Base-by-base conservation (phyloP, 139 green algal species). In the Tetraselmis chui region DNA sequence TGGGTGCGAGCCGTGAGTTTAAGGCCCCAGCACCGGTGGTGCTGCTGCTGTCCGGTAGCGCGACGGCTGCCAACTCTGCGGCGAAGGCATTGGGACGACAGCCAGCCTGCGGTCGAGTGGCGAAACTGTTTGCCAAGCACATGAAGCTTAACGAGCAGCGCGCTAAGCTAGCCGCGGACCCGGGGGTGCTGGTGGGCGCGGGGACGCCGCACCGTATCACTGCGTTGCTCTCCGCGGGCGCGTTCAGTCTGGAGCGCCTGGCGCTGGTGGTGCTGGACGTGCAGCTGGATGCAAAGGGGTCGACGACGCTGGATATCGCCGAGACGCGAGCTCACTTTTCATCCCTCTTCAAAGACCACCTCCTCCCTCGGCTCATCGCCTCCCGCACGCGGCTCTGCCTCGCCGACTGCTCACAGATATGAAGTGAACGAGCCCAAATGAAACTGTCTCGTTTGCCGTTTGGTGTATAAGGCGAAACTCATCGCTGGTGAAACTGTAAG, bases 61-160 rank as follows among this genome's bases (percentile, higher is more conserved):
- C 45, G 45, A 18, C 18, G 45, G 45, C 11, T 18, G 5, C 11
- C 45, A 67, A 67, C 45, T 25, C 5, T 18, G 45, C 45, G 11
- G 45, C 45, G 11, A 67, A 67, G 45, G 45, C 45, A 18, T 18
- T 67, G 45, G n/a, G n/a, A n/a, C 45, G 45, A 5, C 11, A 67
- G 11, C 45, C 45, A 18, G 45, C 11, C 45, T 18, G 5, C 45
- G 45, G 45, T 18, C 45, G 11, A 5, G 45, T 92, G 0, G 88
- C 80, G 79, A 92, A 92, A 79, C 79, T 92, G 31, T 92, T 92
- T 88, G 87, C 88, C 27, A 92, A 92, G 80, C 88, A 92, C 82
- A 79, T 92, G 23, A 91, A 92, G 74, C 76, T 89, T 32, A n/a
- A 22, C n/a, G 87, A 90, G 83, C 88, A 92, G 85, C 80, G 83